These are phyloP conservation scores for Serendipita vermifera DNA, from an alignment of 768 basidiomycete genomes.

Conservation along the genomic window DNA sequence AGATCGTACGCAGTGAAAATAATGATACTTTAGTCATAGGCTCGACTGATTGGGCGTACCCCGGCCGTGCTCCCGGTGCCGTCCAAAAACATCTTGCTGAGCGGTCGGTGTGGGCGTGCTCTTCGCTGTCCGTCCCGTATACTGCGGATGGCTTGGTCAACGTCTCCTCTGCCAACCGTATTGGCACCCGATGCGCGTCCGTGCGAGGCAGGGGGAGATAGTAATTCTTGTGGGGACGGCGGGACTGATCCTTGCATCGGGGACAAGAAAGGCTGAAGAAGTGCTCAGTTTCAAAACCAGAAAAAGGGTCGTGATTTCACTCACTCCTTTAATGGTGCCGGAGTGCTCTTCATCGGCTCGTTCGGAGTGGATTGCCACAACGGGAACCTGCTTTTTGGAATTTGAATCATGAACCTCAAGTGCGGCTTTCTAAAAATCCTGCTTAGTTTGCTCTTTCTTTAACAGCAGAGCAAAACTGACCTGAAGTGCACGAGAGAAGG, in stretches of 20 bases:
- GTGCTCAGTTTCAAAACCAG: too few relatives aligned
- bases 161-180: conserved; percentile 60
- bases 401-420: conserved; percentile 48
- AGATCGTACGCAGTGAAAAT: not conserved
- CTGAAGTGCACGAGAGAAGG: conserved; percentile 62
- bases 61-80: conserved; percentile 31
- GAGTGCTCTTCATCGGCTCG: not conserved
- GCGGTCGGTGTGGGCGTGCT: conserved; percentile 36
- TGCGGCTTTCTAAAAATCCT: conserved; percentile 45
- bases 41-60: conserved; percentile 7
- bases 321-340: not conserved
- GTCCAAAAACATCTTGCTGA: conserved; percentile 74
- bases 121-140: conserved; percentile 54
- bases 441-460: not conserved
- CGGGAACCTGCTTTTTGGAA: conserved; percentile 23
- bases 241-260: too few relatives aligned
- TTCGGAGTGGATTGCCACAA: conserved; percentile 17
- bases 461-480: conserved; percentile 26
- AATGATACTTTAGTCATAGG: not conserved
- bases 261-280: too few relatives aligned
- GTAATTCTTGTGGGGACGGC: not conserved
- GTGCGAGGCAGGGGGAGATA: conserved; percentile 27
- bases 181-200: conserved; percentile 32
- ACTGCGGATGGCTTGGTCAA: conserved; percentile 76
- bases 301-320: too few relatives aligned